phyloP scores from a whole-genome alignment of 176 grass and related monocot genomes.

The Paspalum notatum region DNA sequence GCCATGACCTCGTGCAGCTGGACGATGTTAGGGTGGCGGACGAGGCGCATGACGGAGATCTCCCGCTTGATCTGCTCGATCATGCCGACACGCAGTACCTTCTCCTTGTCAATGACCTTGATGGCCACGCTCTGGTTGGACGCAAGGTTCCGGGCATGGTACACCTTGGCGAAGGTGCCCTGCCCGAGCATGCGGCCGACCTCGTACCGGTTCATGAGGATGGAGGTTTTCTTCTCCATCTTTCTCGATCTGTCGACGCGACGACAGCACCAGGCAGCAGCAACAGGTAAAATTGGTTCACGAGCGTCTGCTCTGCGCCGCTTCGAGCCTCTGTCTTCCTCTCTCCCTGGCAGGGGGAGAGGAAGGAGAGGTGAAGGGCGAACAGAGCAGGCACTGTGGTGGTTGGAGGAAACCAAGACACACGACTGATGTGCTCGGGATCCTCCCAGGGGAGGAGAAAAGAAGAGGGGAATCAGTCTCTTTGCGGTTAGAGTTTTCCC shows the following conservation, averaged over 20 bases:
- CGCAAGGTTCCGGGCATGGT: slow-evolving; percentile 65
- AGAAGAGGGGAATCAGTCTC: slow-evolving; percentile 15
- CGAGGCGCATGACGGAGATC: slow-evolving; percentile 78
- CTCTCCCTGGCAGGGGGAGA: slow-evolving; percentile 42
- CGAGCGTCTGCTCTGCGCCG: slow-evolving; percentile 46
- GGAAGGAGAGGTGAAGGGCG: slow-evolving; percentile 68
- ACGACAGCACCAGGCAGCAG: slow-evolving; percentile 27
- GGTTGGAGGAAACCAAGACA: slow-evolving; percentile 35
- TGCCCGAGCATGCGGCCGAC: slow-evolving; percentile 73
- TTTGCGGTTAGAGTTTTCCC: slow-evolving; percentile 47
- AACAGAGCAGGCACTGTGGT: slow-evolving; percentile 34
- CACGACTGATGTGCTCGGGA: slow-evolving; percentile 28
- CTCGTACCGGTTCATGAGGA: slow-evolving; percentile 89
- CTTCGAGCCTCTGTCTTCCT: slow-evolving; percentile 47
- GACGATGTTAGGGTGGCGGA: slow-evolving; percentile 81
- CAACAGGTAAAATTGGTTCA: slow-evolving; percentile 19
- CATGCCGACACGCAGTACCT: slow-evolving; percentile 80
- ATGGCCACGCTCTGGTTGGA: slow-evolving; percentile 78
- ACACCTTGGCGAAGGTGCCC: slow-evolving; percentile 93
- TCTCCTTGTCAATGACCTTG: slow-evolving; percentile 90
- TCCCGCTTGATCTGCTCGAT: slow-evolving; percentile 92
- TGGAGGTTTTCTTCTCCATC: slow-evolving; percentile 82
- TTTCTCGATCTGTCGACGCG: background rate
- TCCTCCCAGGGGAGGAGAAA: slow-evolving; percentile 41
- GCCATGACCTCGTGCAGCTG: slow-evolving; percentile 97